These are phyloP conservation scores for Lasiosphaeria miniovina DNA, from an alignment of 495 filamentous ascomycete species.

Conservation along the genomic window DNA sequence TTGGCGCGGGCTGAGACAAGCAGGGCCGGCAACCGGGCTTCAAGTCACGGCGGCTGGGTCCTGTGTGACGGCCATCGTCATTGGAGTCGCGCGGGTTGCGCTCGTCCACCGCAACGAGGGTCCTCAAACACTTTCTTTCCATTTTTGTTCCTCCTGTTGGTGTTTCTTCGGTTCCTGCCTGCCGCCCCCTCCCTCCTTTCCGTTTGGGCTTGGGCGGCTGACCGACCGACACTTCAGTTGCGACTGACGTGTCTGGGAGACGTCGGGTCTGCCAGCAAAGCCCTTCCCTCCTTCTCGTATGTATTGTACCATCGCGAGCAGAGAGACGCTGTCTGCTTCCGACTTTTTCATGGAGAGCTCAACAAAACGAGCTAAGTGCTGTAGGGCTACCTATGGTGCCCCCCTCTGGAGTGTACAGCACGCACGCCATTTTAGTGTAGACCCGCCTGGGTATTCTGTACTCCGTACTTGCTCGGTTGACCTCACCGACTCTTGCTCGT, in stretches of 20 bases:
- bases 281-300: neutral
- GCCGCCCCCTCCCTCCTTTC: neutral
- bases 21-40: neutral
- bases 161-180: neutral
- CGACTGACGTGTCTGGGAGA: neutral
- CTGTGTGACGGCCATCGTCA: conserved; percentile 7
- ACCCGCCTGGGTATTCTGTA: neutral
- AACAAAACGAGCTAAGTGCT: too few relatives aligned
- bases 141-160: neutral
- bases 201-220: neutral
- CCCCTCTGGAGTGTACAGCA: too few relatives aligned
- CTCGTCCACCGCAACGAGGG: neutral
- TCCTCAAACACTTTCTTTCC: neutral
- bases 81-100: conserved; percentile 7
- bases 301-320: neutral
- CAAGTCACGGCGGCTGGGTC: conserved; percentile 13
- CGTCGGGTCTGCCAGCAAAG: neutral
- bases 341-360: too few relatives aligned
- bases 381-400: too few relatives aligned
- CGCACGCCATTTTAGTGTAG: too few relatives aligned
- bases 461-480: conserved; percentile 3
- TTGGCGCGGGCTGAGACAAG: neutral
- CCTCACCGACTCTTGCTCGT: conserved; percentile 14
- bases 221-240: neutral
- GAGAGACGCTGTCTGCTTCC: too few relatives aligned